phyloP scores from a whole-genome alignment of 352 stramenopile species.

The Phytophthora constricta region DNA sequence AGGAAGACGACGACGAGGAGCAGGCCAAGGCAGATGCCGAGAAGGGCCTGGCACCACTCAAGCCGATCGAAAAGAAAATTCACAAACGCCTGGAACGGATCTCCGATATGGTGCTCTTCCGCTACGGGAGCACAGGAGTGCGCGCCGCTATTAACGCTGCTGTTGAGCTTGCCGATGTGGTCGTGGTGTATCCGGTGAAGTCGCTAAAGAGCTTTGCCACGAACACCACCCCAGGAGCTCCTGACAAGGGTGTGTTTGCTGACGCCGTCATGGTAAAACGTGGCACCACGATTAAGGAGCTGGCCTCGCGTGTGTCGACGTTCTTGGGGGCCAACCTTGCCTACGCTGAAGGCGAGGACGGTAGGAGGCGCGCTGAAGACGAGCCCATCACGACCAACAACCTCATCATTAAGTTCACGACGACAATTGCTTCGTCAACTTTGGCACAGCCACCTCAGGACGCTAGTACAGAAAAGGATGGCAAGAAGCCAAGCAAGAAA shows the following conservation, averaged over 20 bases:
- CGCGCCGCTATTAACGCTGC: conserved; percentile 87
- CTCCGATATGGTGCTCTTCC: conserved; percentile 91
- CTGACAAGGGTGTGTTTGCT: conserved; percentile 74
- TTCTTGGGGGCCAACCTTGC: conserved; percentile 79
- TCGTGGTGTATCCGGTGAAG: conserved; percentile 88
- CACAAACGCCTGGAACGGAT: conserved; percentile 83
- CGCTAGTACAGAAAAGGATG: conserved; percentile 29
- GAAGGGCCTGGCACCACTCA: conserved; percentile 48
- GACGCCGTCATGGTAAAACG: conserved; percentile 79
- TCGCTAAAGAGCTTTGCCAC: conserved; percentile 88
- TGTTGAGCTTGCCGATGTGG: conserved; percentile 81
- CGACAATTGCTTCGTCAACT: conserved; percentile 50
- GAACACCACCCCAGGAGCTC: conserved; percentile 45
- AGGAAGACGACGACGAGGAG: conserved; percentile 63
- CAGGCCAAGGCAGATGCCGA: conserved; percentile 32
- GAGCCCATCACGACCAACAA: conserved; percentile 66
- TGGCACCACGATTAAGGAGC: conserved; percentile 80
- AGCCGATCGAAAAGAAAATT: conserved; percentile 82
- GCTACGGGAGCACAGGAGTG: conserved; percentile 87
- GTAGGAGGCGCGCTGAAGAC: conserved; percentile 73
- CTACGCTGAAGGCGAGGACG: conserved; percentile 85
- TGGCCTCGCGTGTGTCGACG: conserved; percentile 70
- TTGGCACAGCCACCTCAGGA: conserved; percentile 4
- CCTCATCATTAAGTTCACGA: conserved; percentile 84
- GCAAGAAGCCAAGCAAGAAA: conserved; percentile 47